Conservation (phyloP, 306 rosid species). For the Lotus japonicus region DNA sequence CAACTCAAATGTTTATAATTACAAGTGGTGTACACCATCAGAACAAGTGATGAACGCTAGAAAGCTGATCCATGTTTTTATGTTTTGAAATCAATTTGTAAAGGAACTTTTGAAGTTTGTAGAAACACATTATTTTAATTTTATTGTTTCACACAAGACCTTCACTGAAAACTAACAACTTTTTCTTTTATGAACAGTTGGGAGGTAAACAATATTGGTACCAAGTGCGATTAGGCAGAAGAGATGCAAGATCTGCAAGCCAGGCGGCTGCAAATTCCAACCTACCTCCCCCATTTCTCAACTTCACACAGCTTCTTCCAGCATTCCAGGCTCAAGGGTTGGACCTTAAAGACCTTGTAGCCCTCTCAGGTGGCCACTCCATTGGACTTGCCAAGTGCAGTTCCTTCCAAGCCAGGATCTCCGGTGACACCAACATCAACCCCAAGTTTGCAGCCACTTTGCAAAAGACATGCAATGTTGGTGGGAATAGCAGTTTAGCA, state of each 20-base stretch:
- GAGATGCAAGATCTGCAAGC: constrained; percentile 40
- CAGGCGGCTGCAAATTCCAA: constrained; percentile 26
- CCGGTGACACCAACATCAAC: constrained; percentile 33
- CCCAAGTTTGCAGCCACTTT: constrained; percentile 18
- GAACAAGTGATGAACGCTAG: too few relatives aligned
- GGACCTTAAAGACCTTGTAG: constrained; percentile 34
- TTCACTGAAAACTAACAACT: not conserved
- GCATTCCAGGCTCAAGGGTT: constrained; percentile 32
- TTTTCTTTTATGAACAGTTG: constrained; percentile 9
- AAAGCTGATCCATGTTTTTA: too few relatives aligned
- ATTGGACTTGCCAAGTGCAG: constrained; percentile 33
- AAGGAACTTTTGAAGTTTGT: too few relatives aligned
- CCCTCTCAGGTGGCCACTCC: constrained; percentile 44
- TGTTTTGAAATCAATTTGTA: too few relatives aligned
- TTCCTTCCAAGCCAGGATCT: constrained; percentile 22
- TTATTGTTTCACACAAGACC: too few relatives aligned
- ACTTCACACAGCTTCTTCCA: constrained; percentile 22
- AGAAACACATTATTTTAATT: too few relatives aligned
- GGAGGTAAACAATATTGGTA: constrained; percentile 39
- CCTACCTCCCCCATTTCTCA: constrained; percentile 30
- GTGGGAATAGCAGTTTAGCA: not conserved
- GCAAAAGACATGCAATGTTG: constrained; percentile 9
- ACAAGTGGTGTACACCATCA: too few relatives aligned
- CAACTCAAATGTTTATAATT: too few relatives aligned
- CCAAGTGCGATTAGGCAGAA: constrained; percentile 38